A percentile compares a stretch with the other conserved stretches of the same genome.
phyloP scores from a whole-genome alignment of 352 stramenopile species.

The Globisporangium solare region DNA sequence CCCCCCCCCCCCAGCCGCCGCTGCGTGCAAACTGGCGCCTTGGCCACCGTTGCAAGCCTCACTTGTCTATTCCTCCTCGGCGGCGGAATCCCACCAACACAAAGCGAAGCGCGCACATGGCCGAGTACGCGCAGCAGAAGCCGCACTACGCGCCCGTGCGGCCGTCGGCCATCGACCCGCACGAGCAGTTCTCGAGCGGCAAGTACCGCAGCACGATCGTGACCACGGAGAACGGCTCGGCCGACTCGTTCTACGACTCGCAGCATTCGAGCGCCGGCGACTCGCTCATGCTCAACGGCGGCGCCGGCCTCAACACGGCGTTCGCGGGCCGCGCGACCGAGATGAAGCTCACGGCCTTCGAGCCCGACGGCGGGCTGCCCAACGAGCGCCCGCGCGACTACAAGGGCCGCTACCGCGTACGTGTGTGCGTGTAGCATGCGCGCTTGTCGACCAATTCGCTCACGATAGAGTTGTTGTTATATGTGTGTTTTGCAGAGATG shows the following conservation, averaged over 20 bases:
- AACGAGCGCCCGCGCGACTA: conserved; percentile 56
- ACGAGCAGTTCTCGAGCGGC: too few relatives aligned
- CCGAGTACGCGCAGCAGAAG: background rate
- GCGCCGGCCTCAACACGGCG: background rate
- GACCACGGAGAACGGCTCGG: background rate
- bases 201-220: conserved; percentile 1
- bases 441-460: background rate
- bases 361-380: conserved; percentile 25
- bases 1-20: too few relatives aligned
- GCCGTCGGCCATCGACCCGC: background rate
- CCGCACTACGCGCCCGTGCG: background rate
- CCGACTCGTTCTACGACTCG: background rate
- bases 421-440: background rate
- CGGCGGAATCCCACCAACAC: too few relatives aligned
- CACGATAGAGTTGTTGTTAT: background rate
- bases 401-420: conserved; percentile 59
- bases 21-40: too few relatives aligned
- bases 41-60: too few relatives aligned
- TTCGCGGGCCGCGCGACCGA: conserved; percentile 34
- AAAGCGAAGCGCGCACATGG: background rate
- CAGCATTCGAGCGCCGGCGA: background rate
- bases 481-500: conserved; percentile 4
- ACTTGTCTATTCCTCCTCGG: too few relatives aligned
- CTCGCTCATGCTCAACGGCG: background rate
- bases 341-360: conserved; percentile 55